These are phyloP conservation scores for Madurella mycetomatis DNA, from an alignment of 2,329 filamentous ascomycete genomes.

Conservation along the genomic window DNA sequence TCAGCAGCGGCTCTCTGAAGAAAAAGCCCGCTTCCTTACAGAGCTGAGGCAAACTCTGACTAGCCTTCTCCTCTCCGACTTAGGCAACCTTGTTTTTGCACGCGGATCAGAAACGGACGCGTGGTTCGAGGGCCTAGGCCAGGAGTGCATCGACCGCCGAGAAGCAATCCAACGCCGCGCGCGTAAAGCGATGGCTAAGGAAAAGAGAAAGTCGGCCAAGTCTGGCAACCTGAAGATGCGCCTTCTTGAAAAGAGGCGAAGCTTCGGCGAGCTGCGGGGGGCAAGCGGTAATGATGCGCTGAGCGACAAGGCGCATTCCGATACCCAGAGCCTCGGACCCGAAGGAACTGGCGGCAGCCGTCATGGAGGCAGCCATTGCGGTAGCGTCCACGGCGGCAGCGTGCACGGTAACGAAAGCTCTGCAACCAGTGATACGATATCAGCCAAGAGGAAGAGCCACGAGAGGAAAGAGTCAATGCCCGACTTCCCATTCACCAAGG, in stretches of 20 bases:
- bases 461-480: slow-evolving; percentile 33
- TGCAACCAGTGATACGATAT: slow-evolving; percentile 37
- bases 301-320: slow-evolving; percentile 23
- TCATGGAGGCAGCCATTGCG: slow-evolving; percentile 26
- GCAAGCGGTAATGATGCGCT: slow-evolving; percentile 40
- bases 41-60: slow-evolving; percentile 76
- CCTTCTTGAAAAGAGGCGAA: slow-evolving; percentile 62
- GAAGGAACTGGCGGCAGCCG: slow-evolving; percentile 35
- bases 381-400: slow-evolving; percentile 25
- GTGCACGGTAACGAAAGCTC: slow-evolving; percentile 39
- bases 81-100: slow-evolving; percentile 81
- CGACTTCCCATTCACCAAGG: slow-evolving; percentile 75
- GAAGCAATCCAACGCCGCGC: slow-evolving; percentile 50
- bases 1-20: slow-evolving; percentile 57
- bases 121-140: slow-evolving; percentile 71
- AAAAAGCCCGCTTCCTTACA: slow-evolving; percentile 73
- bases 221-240: slow-evolving; percentile 43
- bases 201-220: slow-evolving; percentile 41
- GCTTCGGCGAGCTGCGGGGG: slow-evolving; percentile 59
- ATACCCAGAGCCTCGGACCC: slow-evolving; percentile 29
- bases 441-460: slow-evolving; percentile 28
- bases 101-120: slow-evolving; percentile 87
- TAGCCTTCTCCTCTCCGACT: slow-evolving; percentile 80
- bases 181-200: slow-evolving; percentile 37
- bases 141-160: slow-evolving; percentile 60